Evolutionary conservation across 83 land plant genomes (phyloP).

Genomic region (Larix sibirica): DNA sequence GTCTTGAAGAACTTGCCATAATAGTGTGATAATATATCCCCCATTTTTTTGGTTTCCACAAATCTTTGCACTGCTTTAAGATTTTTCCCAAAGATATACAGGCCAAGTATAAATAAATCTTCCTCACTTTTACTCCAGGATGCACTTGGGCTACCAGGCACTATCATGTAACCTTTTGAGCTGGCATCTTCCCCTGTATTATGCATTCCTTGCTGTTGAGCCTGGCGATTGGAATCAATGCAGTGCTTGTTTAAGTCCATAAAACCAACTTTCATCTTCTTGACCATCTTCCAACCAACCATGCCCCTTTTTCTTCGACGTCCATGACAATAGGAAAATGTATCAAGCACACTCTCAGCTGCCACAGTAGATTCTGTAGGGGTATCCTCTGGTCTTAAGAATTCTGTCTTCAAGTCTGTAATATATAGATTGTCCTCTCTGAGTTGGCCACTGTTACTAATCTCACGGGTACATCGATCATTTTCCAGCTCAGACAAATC

Average conservation of each 20-base stretch:
- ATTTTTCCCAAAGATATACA: slow-evolving; percentile 80
- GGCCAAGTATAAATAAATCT: slow-evolving; percentile 64
- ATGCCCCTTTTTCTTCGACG: background rate
- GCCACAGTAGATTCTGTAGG: slow-evolving; percentile 2
- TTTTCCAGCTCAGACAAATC: background rate
- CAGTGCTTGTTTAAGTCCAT: background rate
- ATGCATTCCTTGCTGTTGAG: background rate
- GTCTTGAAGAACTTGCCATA: slow-evolving; percentile 72
- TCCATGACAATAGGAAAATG: background rate
- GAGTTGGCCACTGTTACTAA: background rate
- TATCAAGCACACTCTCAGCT: background rate
- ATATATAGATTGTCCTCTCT: background rate
- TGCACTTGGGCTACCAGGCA: slow-evolving; percentile 35
- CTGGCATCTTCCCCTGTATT: background rate
- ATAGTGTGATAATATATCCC: slow-evolving; percentile 56
- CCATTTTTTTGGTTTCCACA: slow-evolving; percentile 45
- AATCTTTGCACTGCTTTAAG: slow-evolving; percentile 46
- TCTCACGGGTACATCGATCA: background rate
- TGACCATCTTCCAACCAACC: background rate
- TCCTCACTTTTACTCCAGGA: slow-evolving; percentile 53
- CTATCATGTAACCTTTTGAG: slow-evolving; percentile 18
- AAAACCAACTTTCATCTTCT: background rate
- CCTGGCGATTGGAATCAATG: background rate
- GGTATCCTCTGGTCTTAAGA: background rate
- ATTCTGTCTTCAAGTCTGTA: background rate